These are phyloP conservation scores for Avena insularis DNA, from an alignment of 176 grass and related monocot species.

Conservation along the genomic window DNA sequence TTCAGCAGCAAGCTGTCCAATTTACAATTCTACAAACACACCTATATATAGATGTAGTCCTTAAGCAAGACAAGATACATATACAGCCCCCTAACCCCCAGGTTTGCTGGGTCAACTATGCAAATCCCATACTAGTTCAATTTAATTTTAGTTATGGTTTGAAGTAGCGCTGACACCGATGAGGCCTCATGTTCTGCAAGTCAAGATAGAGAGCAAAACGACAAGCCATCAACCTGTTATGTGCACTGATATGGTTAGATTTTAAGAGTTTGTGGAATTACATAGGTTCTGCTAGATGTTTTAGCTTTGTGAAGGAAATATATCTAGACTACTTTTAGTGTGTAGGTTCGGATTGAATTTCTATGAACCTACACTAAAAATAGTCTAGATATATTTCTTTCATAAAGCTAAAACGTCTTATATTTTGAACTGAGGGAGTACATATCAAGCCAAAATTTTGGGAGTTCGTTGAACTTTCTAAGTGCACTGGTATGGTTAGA, in stretches of 20 bases:
- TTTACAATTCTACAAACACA: conserved; percentile 23
- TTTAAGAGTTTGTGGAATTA: not conserved
- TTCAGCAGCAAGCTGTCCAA: conserved; percentile 8
- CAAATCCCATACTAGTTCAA: not conserved
- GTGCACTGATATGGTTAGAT: not conserved
- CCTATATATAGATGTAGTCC: not conserved
- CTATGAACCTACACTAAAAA: no score
- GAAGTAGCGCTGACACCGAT: not conserved
- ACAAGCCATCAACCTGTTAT: not conserved
- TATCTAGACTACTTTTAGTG: no score
- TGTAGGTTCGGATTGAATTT: no score
- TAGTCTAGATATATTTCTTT: no score
- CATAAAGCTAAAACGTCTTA: no score
- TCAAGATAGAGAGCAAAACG: conserved; percentile 22
- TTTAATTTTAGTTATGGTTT: not conserved
- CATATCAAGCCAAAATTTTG: no score
- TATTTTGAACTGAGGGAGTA: no score
- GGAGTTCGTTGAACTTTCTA: no score
- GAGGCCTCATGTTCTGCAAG: conserved; percentile 11
- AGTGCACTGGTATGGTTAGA: no score
- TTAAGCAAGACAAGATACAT: not conserved
- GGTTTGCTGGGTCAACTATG: conserved; percentile 26
- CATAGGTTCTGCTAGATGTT: no score
- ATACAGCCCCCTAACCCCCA: conserved; percentile 21
- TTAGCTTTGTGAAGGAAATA: no score